Evolutionary conservation across 1,139 yeast species (phyloP).

Genomic region (Yamadazyma kanchanaburiensis): DNA sequence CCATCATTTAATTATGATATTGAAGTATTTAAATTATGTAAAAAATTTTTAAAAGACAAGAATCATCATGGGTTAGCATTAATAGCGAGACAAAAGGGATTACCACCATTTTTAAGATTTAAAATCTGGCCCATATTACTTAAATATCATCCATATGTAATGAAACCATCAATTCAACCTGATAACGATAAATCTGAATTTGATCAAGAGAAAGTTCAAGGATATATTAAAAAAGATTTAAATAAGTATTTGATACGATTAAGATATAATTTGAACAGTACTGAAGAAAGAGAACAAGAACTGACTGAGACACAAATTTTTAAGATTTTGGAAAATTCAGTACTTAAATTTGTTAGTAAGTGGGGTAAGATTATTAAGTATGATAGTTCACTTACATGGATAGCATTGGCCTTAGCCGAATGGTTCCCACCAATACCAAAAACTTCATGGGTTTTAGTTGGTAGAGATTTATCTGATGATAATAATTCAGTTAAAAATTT

Average conservation of each 20-base stretch:
- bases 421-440: constrained; percentile 72
- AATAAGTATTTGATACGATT: constrained; percentile 49
- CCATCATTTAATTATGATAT: constrained; percentile 42
- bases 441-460: constrained; percentile 43
- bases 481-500: constrained; percentile 36
- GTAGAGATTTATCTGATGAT: constrained; percentile 29
- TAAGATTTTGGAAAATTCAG: constrained; percentile 56
- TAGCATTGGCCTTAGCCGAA: constrained; percentile 83
- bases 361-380: constrained; percentile 81
- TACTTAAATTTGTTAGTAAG: constrained; percentile 61
- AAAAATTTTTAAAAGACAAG: constrained; percentile 42
- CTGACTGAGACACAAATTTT: constrained; percentile 52
- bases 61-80: constrained; percentile 72
- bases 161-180: constrained; percentile 67
- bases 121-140: constrained; percentile 83
- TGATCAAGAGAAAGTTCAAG: constrained; percentile 23
- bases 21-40: constrained; percentile 36
- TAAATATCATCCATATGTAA: constrained; percentile 81
- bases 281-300: constrained; percentile 10
- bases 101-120: constrained; percentile 79
- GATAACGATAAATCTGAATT: constrained; percentile 27
- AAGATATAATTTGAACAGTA: constrained; percentile 12
- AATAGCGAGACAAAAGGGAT: constrained; percentile 77
- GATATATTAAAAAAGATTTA: constrained; percentile 48
- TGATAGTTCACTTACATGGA: constrained; percentile 82